Evolutionary conservation across 2,329 filamentous ascomycete genomes (phyloP), one percentile per base, ranked within the genome.

Genomic region (Penicillium vulpinum): DNA sequence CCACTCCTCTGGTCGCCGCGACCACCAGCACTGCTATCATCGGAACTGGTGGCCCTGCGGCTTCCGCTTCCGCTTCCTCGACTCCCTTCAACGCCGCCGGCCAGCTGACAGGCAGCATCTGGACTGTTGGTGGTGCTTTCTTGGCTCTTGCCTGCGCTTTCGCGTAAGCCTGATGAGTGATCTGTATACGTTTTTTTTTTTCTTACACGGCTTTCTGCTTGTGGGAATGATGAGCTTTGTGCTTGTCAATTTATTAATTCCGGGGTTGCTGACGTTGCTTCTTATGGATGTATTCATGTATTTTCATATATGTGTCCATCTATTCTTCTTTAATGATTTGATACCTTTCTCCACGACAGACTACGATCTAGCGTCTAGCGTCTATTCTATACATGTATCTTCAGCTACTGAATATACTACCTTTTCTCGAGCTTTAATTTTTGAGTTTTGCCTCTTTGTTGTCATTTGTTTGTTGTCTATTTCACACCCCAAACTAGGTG

Each of bases 71-170:
- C 7, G 51, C 62, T 41, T 56, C 56, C 35, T 33, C 56, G 18
- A 51, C 58, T 26, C 57, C 54, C 21, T 57, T 57, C 40, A 70
- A 68, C 44, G 67, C 63, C 35, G 70, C 67, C 26, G 57, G 59
- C 18, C 56, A 63, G 43, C 50, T 64, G 29, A 62, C 61, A 10
- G 58, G 61, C 40, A 55, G 60, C 54, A 24, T 58, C 47, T 71
- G 67, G 70, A 56, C 67, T 26, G 58, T 67, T 8, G 63, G 65
- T 26, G 70, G 67, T 45, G 69, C 67, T 16, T 66, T 59, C 16
- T 43, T 69, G 60, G 66, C 63, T 11, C 28, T 72, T 38, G 62
- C 61, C 40, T 56, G 66, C 54, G 70, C 64, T 53, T 62, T 72
- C 48, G 66, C 55, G 26, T 72, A 67, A 63, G 33, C 16, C 21